phyloP scores from a whole-genome alignment of 352 stramenopile species.

The Pythium brachiatum region DNA sequence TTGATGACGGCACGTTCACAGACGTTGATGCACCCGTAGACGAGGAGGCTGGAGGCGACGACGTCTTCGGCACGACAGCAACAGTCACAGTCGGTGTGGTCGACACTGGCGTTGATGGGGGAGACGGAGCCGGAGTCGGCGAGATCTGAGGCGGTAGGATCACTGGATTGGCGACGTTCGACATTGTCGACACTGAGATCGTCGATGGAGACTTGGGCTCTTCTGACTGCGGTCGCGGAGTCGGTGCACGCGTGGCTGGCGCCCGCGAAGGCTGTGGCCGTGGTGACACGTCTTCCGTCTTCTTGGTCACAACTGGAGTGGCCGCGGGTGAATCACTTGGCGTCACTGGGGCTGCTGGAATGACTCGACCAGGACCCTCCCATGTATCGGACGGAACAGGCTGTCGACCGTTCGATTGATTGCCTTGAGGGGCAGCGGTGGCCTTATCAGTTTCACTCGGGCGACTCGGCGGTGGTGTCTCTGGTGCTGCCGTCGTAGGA shows the following conservation, averaged over 20 bases:
- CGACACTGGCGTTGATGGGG: not conserved
- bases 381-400: constrained; percentile 1
- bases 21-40: not conserved
- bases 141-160: not conserved
- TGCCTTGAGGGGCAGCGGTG: not conserved
- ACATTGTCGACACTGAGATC: not conserved
- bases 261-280: not conserved
- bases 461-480: not conserved
- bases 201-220: not conserved
- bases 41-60: not conserved
- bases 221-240: not conserved
- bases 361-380: constrained; percentile 10
- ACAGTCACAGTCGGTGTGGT: not conserved
- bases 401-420: not conserved
- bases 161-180: not conserved
- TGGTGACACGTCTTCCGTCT: not conserved
- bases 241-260: not conserved
- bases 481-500: not conserved
- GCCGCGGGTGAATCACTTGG: not conserved
- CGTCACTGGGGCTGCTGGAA: not conserved
- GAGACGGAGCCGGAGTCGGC: too few relatives aligned
- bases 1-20: not conserved
- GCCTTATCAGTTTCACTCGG: not conserved
- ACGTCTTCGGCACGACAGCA: not conserved
- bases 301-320: not conserved